Percentiles rank a stretch among this genome's conserved stretches.
Conservation (phyloP, 495 filamentous ascomycete species). For the Neurospora pannonica region DNA sequence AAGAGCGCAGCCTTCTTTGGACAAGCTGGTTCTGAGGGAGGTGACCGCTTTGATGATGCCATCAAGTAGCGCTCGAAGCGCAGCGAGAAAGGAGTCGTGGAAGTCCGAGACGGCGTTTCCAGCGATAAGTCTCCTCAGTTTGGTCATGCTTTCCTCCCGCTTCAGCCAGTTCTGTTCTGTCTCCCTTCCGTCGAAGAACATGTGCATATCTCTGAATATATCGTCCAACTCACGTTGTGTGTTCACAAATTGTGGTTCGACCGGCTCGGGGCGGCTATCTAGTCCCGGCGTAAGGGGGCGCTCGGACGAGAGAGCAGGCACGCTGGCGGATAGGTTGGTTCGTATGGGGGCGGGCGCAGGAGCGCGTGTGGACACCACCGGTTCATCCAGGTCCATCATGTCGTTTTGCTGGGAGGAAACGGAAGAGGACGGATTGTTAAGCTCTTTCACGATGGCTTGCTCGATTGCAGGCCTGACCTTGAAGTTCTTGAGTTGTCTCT, state of each 20-base stretch:
- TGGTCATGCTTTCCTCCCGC: slow-evolving; percentile 68
- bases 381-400: slow-evolving; percentile 27
- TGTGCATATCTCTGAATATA: slow-evolving; percentile 66
- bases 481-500: slow-evolving; percentile 66
- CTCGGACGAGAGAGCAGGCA: slow-evolving; percentile 38
- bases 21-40: slow-evolving; percentile 82
- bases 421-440: slow-evolving; percentile 48
- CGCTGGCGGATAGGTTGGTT: slow-evolving; percentile 37
- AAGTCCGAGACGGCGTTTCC: slow-evolving; percentile 81
- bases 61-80: slow-evolving; percentile 68
- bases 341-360: slow-evolving; percentile 25
- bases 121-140: slow-evolving; percentile 64
- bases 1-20: slow-evolving; percentile 71
- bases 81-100: slow-evolving; percentile 53
- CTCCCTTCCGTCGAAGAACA: slow-evolving; percentile 80
- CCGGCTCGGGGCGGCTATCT: slow-evolving; percentile 50
- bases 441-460: slow-evolving; percentile 61
- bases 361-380: slow-evolving; percentile 17
- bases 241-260: slow-evolving; percentile 74
- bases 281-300: slow-evolving; percentile 39
- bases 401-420: slow-evolving; percentile 31
- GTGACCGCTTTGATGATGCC: slow-evolving; percentile 81
- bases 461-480: slow-evolving; percentile 80
- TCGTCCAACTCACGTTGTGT: slow-evolving; percentile 79
- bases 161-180: slow-evolving; percentile 83